phyloP scores from a whole-genome alignment of 2,329 filamentous ascomycete species.

The Fusarium luffae region DNA sequence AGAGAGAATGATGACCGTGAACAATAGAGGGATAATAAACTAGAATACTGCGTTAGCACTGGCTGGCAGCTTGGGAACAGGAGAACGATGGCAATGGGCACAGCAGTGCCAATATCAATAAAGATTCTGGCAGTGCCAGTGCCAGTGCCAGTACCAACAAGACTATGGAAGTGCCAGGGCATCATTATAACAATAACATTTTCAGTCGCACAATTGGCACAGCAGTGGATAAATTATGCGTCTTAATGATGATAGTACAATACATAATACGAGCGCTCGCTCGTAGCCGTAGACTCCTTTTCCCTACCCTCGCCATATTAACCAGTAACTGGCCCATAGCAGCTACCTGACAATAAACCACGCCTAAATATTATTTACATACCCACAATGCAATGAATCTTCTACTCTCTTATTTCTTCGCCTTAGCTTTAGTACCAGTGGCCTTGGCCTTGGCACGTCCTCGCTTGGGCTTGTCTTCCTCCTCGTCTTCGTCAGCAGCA shows the following conservation, averaged over 20 bases:
- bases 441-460: conserved; percentile 56
- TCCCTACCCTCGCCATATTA: conserved; percentile 10
- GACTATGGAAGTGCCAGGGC: not conserved
- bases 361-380: conserved; percentile 19
- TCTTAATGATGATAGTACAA: conserved; percentile 11
- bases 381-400: not conserved
- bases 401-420: conserved; percentile 53
- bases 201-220: not conserved
- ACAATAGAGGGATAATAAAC: not conserved
- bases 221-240: not conserved
- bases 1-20: not conserved
- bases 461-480: conserved; percentile 63
- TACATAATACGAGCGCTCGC: conserved; percentile 17
- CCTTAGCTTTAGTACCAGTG: conserved; percentile 58
- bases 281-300: conserved; percentile 27
- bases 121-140: not conserved
- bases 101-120: not conserved
- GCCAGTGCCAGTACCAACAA: not conserved
- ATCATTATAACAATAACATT: not conserved
- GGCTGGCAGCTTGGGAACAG: conserved; percentile 4
- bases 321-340: not conserved
- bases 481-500: conserved; percentile 59
- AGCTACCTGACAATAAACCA: conserved; percentile 12
- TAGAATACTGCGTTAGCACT: conserved; percentile 1
- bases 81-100: not conserved